These are phyloP conservation scores for Paralagenidium karlingii DNA, from an alignment of 352 stramenopile genomes.

Conservation along the genomic window DNA sequence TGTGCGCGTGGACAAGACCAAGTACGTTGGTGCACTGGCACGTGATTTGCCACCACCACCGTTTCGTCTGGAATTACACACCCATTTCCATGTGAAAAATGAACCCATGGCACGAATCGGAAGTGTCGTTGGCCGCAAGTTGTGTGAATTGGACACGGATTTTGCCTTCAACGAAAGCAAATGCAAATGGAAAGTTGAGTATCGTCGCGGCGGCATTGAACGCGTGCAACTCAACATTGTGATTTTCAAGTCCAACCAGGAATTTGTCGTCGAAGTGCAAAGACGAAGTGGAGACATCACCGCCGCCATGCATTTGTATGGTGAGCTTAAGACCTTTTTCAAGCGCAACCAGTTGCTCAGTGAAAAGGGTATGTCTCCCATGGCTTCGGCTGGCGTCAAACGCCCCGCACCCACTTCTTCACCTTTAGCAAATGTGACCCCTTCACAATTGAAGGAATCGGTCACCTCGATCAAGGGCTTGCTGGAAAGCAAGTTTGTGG, in stretches of 20 bases:
- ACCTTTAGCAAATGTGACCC: slow-evolving; percentile 26
- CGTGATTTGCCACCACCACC: slow-evolving; percentile 56
- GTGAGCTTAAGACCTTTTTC: slow-evolving; percentile 65
- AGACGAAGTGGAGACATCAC: slow-evolving; percentile 62
- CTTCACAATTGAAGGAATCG: slow-evolving; percentile 32
- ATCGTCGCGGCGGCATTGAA: slow-evolving; percentile 34
- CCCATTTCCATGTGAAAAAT: slow-evolving; percentile 79
- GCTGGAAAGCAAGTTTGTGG: slow-evolving; percentile 61
- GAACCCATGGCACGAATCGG: slow-evolving; percentile 66
- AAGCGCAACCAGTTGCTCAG: slow-evolving; percentile 56
- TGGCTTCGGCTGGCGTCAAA: slow-evolving; percentile 32
- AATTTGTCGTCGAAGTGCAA: slow-evolving; percentile 29
- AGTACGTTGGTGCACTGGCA: slow-evolving; percentile 55
- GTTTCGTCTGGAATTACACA: slow-evolving; percentile 79
- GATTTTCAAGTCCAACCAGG: slow-evolving; percentile 61
- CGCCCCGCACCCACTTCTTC: slow-evolving; percentile 50
- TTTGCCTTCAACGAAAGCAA: slow-evolving; percentile 77
- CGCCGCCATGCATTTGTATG: slow-evolving; percentile 64
- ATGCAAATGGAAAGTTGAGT: slow-evolving; percentile 84
- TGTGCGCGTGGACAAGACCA: slow-evolving; percentile 52
- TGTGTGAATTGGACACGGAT: slow-evolving; percentile 76
- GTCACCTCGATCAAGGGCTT: slow-evolving; percentile 54
- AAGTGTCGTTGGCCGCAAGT: slow-evolving; percentile 59
- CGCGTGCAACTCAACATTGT: slow-evolving; percentile 68
- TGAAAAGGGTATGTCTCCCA: slow-evolving; percentile 58